phyloP scores from a whole-genome alignment of 2,329 filamentous ascomycete species.

The Cytospora piceicola region DNA sequence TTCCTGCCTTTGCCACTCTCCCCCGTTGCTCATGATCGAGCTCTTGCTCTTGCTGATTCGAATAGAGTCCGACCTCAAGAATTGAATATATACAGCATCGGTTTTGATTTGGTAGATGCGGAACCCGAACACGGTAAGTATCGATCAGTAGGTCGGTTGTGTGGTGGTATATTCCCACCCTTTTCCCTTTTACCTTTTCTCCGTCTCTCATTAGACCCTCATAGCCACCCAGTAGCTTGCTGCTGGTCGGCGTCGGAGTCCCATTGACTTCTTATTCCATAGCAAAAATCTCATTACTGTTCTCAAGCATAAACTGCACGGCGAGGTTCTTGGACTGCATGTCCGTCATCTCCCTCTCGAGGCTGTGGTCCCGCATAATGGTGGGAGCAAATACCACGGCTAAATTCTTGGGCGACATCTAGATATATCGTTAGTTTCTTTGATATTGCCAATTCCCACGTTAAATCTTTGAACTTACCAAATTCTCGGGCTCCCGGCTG shows the following conservation, averaged over 20 bases:
- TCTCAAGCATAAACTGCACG: slow-evolving; percentile 91
- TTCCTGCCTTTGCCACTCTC: background rate
- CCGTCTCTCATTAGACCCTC: background rate
- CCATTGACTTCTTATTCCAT: slow-evolving; percentile 41
- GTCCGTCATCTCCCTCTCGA: slow-evolving; percentile 94
- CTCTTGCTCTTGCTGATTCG: slow-evolving; percentile 6
- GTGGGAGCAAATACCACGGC: slow-evolving; percentile 98
- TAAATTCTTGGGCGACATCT: slow-evolving; percentile 96
- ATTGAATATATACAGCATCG: slow-evolving; percentile 30
- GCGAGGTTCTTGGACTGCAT: slow-evolving; percentile 92
- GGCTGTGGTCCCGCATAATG: slow-evolving; percentile 88
- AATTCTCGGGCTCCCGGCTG: slow-evolving; percentile 78
- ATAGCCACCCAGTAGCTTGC: background rate
- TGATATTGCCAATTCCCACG: background rate
- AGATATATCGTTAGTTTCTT: slow-evolving; percentile 35
- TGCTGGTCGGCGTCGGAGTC: background rate
- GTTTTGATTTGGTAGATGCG: slow-evolving; percentile 5
- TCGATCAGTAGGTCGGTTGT: slow-evolving; percentile 12
- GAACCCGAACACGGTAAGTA: slow-evolving; percentile 12
- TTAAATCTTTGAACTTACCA: slow-evolving; percentile 58
- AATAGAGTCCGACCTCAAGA: slow-evolving; percentile 24
- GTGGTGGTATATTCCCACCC: slow-evolving; percentile 3
- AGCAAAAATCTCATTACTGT: slow-evolving; percentile 80
- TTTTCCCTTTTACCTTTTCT: background rate
- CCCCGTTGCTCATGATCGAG: no score